These are phyloP conservation scores for Fusarium longipes DNA, from an alignment of 2,329 filamentous ascomycete genomes.

Conservation along the genomic window DNA sequence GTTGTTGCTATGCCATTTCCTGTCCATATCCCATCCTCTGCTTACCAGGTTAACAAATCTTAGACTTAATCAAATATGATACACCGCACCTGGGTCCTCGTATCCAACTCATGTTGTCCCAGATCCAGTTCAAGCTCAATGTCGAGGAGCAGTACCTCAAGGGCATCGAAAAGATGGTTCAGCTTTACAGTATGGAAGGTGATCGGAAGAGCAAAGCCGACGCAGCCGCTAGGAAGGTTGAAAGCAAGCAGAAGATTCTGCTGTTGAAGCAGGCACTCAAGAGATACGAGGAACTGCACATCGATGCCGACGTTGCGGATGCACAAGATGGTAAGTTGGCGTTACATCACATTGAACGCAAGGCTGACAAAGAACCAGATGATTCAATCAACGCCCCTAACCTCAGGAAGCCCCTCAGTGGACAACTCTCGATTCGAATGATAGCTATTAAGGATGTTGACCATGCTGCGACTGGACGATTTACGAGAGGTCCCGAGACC, in stretches of 20 bases:
- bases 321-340: slow-evolving; percentile 77
- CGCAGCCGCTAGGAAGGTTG: slow-evolving; percentile 86
- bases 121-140: slow-evolving; percentile 98
- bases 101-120: slow-evolving; percentile 98
- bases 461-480: slow-evolving; percentile 85
- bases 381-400: slow-evolving; percentile 97
- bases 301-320: slow-evolving; percentile 86
- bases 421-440: slow-evolving; percentile 86
- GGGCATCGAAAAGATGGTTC: slow-evolving; percentile 99
- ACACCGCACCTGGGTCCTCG: slow-evolving; percentile 94
- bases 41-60: slow-evolving; percentile 12
- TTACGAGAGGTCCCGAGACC: slow-evolving; percentile 91
- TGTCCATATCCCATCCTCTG: background rate
- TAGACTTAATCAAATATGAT: slow-evolving; percentile 98
- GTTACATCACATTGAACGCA: background rate
- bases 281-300: slow-evolving; percentile 95
- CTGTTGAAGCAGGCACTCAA: slow-evolving; percentile 95
- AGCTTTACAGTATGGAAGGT: slow-evolving; percentile 95
- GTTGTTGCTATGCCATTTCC: slow-evolving; percentile 46
- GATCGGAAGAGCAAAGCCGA: slow-evolving; percentile 96
- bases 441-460: slow-evolving; percentile 94
- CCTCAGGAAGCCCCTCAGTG: slow-evolving; percentile 93
- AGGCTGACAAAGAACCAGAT: slow-evolving; percentile 65
- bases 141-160: slow-evolving; percentile 99
- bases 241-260: slow-evolving; percentile 98